These are phyloP conservation scores for Lecanoromycetidae sp. DNA, from an alignment of 2,329 filamentous ascomycete genomes.

Conservation along the genomic window DNA sequence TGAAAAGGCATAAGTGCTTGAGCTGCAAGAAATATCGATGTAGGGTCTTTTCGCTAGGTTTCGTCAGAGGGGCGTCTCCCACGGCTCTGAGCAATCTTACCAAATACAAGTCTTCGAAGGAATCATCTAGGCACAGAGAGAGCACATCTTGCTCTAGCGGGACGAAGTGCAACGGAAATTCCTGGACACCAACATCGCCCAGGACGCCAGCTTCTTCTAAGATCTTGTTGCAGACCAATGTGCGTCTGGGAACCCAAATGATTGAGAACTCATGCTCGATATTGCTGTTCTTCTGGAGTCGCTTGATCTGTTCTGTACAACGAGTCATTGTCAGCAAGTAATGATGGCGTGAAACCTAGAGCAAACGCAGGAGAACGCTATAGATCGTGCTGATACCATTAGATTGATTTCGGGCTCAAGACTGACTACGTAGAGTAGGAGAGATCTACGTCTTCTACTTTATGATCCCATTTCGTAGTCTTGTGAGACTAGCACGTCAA, in stretches of 20 bases:
- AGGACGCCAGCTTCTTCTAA: conserved; percentile 87
- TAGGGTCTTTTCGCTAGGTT: conserved; percentile 65
- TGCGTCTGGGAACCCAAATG: conserved; percentile 89
- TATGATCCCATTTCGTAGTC: conserved; percentile 36
- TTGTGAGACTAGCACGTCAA: neutral
- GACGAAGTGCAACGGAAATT: conserved; percentile 81
- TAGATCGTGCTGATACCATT: conserved; percentile 29
- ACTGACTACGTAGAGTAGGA: conserved; percentile 46
- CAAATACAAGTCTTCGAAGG: conserved; percentile 78
- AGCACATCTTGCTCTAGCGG: conserved; percentile 83
- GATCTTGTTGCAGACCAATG: conserved; percentile 78
- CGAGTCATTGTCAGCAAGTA: conserved; percentile 43
- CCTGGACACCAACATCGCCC: conserved; percentile 78
- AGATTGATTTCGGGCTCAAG: conserved; percentile 42
- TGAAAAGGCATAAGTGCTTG: conserved; percentile 92
- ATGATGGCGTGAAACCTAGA: conserved; percentile 40
- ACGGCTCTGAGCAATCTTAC: conserved; percentile 29
- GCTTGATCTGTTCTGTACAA: conserved; percentile 70
- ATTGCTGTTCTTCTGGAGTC: conserved; percentile 74
- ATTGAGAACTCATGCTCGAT: conserved; percentile 93
- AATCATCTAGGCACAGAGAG: conserved; percentile 77
- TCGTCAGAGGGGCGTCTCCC: conserved; percentile 21
- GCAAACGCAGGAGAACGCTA: conserved; percentile 30
- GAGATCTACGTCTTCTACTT: conserved; percentile 48
- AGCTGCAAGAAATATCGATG: conserved; percentile 76